Evolutionary conservation across 2,329 filamentous ascomycete species (phyloP), one percentile per base, ranked within the genome.

Genomic region (Monilinia laxa): DNA sequence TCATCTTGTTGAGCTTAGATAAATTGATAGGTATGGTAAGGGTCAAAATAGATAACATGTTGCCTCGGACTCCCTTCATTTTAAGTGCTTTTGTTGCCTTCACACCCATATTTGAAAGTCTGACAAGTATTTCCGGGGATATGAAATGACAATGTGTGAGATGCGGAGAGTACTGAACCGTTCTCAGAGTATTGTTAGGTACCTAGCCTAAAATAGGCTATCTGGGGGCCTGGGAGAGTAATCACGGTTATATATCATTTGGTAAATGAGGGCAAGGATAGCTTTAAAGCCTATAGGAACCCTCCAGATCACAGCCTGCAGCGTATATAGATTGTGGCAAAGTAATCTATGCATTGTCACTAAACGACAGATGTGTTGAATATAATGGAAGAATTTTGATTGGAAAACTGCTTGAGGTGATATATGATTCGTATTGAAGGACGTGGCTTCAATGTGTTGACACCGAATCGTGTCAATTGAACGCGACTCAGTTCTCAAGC

Each of bases 201-300:
- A 28, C 28, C 31, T 10, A 16, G 40, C 40, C 40, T 42, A 16
- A 42, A 16, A 25, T 38, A 23, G 9, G 20, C 31, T 62, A 51
- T 25, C 58, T 28, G 38, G 28, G 20, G 25, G 20, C 1, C 5
- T 35, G 42, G 18, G 45, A 38, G 35, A 40, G 45, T 51, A 25
- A 62, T 51, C 31, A 62, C n/a, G 45, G 31, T 20, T 38, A 20
- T 35, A 51, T 51, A 60, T 60, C 53, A 55, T 55, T 35, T 20
- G 57, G 20, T 38, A 20, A 35, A 28, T 23, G n/a, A 60, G 45
- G 28, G 31, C 45, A 40, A 47, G 40, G 42, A 60, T 10, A 51
- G 25, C 58, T 35, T 51, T 20, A 51, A 51, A 18, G 45, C 11
- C 11, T 49, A 20, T 18, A 42, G 31, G 45, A 51, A 25, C n/a